phyloP scores from a whole-genome alignment of 345 rosid species.

The Corymbia maculata region DNA sequence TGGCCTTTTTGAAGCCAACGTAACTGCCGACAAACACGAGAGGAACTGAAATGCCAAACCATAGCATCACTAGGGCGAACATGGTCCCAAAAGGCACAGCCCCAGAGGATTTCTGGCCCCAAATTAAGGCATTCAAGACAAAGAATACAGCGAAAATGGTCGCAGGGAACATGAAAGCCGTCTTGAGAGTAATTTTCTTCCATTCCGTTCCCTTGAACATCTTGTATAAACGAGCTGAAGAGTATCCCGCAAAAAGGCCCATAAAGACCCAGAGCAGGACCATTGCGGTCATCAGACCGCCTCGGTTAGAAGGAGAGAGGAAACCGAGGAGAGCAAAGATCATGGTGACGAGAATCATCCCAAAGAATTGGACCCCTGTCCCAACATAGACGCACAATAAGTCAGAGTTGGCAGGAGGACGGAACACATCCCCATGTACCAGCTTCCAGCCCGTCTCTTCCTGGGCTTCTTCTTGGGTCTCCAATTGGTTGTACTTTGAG shows the following conservation, averaged over 20 bases:
- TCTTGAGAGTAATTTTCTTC: conserved; percentile 70
- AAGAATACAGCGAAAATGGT: conserved; percentile 57
- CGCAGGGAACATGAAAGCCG: conserved; percentile 73
- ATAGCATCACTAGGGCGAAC: conserved; percentile 70
- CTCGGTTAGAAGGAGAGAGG: conserved; percentile 89
- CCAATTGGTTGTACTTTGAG: conserved; percentile 88
- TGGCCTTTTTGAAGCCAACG: conserved; percentile 63
- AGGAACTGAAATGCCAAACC: conserved; percentile 96
- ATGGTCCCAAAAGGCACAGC: conserved; percentile 95
- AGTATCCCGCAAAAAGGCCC: conserved; percentile 81
- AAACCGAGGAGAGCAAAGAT: conserved; percentile 86
- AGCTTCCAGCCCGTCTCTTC: conserved; percentile 97
- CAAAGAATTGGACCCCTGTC: conserved; percentile 83
- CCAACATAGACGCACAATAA: conserved; percentile 82
- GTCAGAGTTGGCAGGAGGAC: conserved; percentile 66
- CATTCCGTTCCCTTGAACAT: conserved; percentile 81
- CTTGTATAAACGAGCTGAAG: conserved; percentile 74
- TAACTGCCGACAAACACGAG: conserved; percentile 72
- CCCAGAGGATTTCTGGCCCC: conserved; percentile 95
- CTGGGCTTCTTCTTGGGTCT: conserved; percentile 89
- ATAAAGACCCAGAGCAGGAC: conserved; percentile 88
- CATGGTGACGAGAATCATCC: conserved; percentile 86
- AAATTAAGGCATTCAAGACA: conserved; percentile 68
- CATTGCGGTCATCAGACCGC: conserved; percentile 88
- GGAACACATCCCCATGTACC: conserved; percentile 91